phyloP scores from a whole-genome alignment of 164 flowering plant genomes.

The Malania oleifera region DNA sequence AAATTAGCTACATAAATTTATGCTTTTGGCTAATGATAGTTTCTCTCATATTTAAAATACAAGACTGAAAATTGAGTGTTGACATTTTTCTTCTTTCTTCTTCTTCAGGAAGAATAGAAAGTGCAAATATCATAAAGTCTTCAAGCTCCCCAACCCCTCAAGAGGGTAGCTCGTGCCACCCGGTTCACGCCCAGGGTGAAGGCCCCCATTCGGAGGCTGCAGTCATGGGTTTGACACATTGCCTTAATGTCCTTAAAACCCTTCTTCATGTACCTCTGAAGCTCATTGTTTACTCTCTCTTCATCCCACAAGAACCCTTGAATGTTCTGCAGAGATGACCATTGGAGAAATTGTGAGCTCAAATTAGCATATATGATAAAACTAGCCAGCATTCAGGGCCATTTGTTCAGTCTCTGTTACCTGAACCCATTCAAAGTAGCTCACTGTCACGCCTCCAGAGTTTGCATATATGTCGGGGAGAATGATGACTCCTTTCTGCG shows the following conservation, averaged over 20 bases:
- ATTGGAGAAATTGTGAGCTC: too few relatives aligned
- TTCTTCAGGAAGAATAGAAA: too few relatives aligned
- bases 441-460: slow-evolving; percentile 74
- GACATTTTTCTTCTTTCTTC: too few relatives aligned
- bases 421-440: slow-evolving; percentile 67
- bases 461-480: slow-evolving; percentile 81
- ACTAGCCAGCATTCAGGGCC: too few relatives aligned
- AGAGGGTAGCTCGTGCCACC: slow-evolving; percentile 75
- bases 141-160: slow-evolving; percentile 97
- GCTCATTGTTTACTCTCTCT: slow-evolving; percentile 71
- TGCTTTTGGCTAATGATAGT: too few relatives aligned
- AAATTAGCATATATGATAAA: too few relatives aligned
- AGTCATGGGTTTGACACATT: slow-evolving; percentile 67
- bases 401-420: slow-evolving; percentile 6
- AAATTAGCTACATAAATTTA: too few relatives aligned
- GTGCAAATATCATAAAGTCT: too few relatives aligned
- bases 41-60: too few relatives aligned
- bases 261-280: slow-evolving; percentile 66
- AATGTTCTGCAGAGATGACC: slow-evolving; percentile 62
- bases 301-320: slow-evolving; percentile 99
- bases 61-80: too few relatives aligned
- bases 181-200: slow-evolving; percentile 83
- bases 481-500: slow-evolving; percentile 58
- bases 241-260: slow-evolving; percentile 62
- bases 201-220: slow-evolving; percentile 94